A percentile compares a stretch with the other conserved stretches of the same genome.
phyloP scores from a whole-genome alignment of 2,329 filamentous ascomycete species.

The Myriosclerotinia scirpicola region DNA sequence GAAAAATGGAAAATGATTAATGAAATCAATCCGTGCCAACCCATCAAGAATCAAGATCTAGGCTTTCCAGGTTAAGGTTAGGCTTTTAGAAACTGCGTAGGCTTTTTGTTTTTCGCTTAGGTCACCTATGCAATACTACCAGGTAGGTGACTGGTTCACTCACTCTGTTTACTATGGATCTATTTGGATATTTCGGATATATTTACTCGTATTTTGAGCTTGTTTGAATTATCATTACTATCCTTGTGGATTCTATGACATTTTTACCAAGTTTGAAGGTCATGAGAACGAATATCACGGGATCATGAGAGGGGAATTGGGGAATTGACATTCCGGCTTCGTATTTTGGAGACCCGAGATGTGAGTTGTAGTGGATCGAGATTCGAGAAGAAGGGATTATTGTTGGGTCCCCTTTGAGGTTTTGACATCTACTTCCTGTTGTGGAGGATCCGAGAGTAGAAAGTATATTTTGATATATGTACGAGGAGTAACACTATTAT shows the following conservation, averaged over 20 bases:
- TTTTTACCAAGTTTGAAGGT: neutral
- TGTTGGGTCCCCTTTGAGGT: neutral
- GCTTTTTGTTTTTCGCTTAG: neutral
- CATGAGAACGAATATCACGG: slow-evolving; percentile 18
- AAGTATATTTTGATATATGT: too few relatives aligned
- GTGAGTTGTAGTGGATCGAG: neutral
- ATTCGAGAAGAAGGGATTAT: neutral
- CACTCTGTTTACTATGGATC: too few relatives aligned
- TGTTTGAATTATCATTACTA: neutral
- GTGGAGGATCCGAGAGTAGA: too few relatives aligned
- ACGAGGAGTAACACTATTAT: too few relatives aligned
- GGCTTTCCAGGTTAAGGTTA: too few relatives aligned
- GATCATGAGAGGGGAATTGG: slow-evolving; percentile 2
- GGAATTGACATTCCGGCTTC: neutral
- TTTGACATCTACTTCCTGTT: too few relatives aligned
- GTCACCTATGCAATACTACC: neutral
- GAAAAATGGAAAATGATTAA: neutral
- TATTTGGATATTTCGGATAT: too few relatives aligned
- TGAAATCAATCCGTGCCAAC: neutral
- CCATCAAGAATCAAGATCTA: too few relatives aligned
- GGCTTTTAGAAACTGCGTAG: too few relatives aligned
- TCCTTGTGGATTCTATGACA: neutral
- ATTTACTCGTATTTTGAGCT: too few relatives aligned
- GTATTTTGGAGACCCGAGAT: slow-evolving; percentile 7
- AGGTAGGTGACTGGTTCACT: neutral